Conservation (phyloP, 768 basidiomycete species). For the Leccinellum albellum region DNA sequence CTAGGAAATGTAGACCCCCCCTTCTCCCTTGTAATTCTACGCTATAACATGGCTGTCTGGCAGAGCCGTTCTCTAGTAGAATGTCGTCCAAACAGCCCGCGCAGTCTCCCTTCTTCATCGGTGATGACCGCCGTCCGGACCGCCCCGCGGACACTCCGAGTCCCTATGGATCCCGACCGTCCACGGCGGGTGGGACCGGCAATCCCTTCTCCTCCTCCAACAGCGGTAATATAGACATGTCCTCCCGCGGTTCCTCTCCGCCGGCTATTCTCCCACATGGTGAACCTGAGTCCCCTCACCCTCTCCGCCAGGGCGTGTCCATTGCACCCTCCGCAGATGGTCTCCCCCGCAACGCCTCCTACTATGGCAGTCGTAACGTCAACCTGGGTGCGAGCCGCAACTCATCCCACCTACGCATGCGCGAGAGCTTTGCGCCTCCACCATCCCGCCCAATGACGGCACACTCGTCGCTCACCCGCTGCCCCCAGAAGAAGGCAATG, state of each 20-base stretch:
- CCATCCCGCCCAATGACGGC: conserved; percentile 55
- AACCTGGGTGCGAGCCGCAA: conserved; percentile 27
- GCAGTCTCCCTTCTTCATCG: conserved; percentile 19
- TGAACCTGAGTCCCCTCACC: conserved; percentile 31
- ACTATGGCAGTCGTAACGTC: conserved; percentile 35
- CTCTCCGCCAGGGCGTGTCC: conserved; percentile 33
- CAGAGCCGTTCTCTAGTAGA: conserved; percentile 6
- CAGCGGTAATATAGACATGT: conserved; percentile 41
- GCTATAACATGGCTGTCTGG: conserved; percentile 12
- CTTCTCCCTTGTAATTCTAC: neutral
- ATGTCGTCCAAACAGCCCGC: conserved; percentile 1
- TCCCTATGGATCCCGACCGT: conserved; percentile 16
- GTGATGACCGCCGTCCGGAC: conserved; percentile 10
- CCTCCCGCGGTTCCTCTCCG: conserved; percentile 24
- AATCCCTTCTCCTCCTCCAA: conserved; percentile 55
- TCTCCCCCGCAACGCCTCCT: conserved; percentile 38
- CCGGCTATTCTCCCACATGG: neutral
- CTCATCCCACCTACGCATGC: conserved; percentile 38
- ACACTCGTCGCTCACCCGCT: conserved; percentile 45
- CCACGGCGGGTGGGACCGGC: conserved; percentile 21
- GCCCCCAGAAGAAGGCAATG: conserved; percentile 24
- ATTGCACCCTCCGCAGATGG: conserved; percentile 39
- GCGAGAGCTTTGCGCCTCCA: conserved; percentile 59
- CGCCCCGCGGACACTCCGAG: neutral
- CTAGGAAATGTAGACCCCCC: neutral